Percentiles rank a stretch among this genome's conserved stretches.
Conservation (phyloP, 495 filamentous ascomycete genomes). For the Hypoxylon lienhwacheense region DNA sequence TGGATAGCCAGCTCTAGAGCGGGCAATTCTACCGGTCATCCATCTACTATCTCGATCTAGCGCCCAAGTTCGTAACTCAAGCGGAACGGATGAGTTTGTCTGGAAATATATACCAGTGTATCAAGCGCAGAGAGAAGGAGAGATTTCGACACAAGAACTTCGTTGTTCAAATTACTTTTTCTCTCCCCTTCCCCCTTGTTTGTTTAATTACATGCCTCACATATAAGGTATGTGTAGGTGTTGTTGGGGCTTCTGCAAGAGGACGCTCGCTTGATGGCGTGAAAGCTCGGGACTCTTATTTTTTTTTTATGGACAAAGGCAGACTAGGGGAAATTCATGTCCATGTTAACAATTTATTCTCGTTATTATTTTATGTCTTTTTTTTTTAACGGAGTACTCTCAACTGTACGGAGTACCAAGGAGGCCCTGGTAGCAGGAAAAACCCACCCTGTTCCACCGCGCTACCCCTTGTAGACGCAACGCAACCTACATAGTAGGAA, state of each 20-base stretch:
- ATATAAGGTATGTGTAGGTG: slow-evolving; percentile 1
- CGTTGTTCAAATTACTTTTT: slow-evolving; percentile 6
- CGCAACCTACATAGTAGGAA: slow-evolving; percentile 35
- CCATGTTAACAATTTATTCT: slow-evolving; percentile 36
- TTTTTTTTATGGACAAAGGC: slow-evolving; percentile 17
- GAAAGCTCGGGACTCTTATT: slow-evolving; percentile 23
- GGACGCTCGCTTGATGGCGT: slow-evolving; percentile 9
- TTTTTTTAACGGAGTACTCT: no score
- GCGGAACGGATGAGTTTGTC: slow-evolving; percentile 15
- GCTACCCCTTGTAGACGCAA: slow-evolving; percentile 40
- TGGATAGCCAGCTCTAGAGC: slow-evolving; percentile 29
- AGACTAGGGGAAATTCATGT: slow-evolving; percentile 17
- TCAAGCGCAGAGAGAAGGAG: slow-evolving; percentile 1
- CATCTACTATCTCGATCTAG: slow-evolving; percentile 32
- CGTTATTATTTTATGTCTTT: slow-evolving; percentile 9
- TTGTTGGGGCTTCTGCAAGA: neutral
- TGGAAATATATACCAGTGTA: slow-evolving; percentile 15
- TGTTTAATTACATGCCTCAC: slow-evolving; percentile 16
- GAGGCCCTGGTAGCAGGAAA: slow-evolving; percentile 28
- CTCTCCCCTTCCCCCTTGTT: neutral
- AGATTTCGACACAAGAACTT: slow-evolving; percentile 22
- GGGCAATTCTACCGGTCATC: slow-evolving; percentile 27
- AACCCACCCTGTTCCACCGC: slow-evolving; percentile 37
- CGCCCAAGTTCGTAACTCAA: slow-evolving; percentile 23
- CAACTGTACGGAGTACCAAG: slow-evolving; percentile 25